Evolutionary conservation across 495 filamentous ascomycete species (phyloP).

Genomic region (Tuber borchii): DNA sequence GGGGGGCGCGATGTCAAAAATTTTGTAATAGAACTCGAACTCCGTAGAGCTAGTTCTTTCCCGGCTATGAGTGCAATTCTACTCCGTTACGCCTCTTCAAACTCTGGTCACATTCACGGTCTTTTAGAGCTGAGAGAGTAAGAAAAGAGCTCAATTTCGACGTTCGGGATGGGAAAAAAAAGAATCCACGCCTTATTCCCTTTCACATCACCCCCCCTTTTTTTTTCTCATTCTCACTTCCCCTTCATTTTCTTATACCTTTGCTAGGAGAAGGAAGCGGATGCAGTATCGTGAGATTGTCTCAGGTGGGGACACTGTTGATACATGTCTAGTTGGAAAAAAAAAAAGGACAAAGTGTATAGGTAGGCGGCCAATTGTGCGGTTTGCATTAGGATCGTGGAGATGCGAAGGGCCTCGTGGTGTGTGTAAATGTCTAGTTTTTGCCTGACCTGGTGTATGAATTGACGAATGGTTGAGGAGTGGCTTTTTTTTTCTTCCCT

Average conservation of each 20-base stretch:
- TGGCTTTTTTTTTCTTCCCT: background rate
- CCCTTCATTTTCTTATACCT: constrained; percentile 6
- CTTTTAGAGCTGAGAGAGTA: constrained; percentile 15
- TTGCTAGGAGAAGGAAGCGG: constrained; percentile 9
- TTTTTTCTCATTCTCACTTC: no score
- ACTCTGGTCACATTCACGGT: constrained; percentile 25
- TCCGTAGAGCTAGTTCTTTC: background rate
- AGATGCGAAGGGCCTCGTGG: constrained; percentile 29
- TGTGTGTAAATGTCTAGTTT: constrained; percentile 2
- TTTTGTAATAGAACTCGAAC: constrained; percentile 26
- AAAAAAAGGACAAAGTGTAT: background rate
- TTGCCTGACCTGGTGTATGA: background rate
- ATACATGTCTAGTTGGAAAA: background rate
- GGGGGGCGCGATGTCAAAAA: constrained; percentile 30
- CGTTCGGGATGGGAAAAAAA: background rate
- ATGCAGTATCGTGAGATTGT: constrained; percentile 38
- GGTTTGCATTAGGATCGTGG: constrained; percentile 16
- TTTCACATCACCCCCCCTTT: no score
- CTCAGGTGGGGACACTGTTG: constrained; percentile 18
- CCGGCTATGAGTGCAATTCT: background rate
- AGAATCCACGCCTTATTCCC: background rate
- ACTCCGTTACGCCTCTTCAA: background rate
- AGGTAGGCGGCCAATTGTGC: constrained; percentile 24
- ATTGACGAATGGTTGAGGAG: background rate
- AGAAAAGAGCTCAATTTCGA: constrained; percentile 20